These are phyloP conservation scores for Catenaria anguillulae DNA, from an alignment of 371 early-diverging fungal genomes.

Conservation along the genomic window DNA sequence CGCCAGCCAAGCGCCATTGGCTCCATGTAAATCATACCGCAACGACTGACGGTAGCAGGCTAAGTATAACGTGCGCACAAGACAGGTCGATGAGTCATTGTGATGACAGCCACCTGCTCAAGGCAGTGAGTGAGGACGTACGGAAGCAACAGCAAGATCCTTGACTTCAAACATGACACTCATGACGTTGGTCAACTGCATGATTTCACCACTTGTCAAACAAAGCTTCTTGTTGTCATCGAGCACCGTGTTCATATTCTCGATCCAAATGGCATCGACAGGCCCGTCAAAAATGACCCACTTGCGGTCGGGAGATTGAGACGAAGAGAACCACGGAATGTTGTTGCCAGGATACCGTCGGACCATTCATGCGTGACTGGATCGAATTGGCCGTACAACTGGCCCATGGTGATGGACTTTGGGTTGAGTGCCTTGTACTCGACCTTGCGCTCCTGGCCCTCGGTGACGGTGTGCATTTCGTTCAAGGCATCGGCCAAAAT, in stretches of 20 bases:
- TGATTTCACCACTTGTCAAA: constrained; percentile 43
- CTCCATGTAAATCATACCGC: constrained; percentile 49
- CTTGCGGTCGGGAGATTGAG: constrained; percentile 29
- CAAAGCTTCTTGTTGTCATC: constrained; percentile 52
- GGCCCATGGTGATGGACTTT: constrained; percentile 45
- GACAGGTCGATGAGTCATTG: too few relatives aligned
- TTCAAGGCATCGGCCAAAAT: constrained; percentile 20
- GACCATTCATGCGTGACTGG: constrained; percentile 44
- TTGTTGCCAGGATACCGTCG: constrained; percentile 35
- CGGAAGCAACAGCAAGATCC: constrained; percentile 38
- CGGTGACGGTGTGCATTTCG: constrained; percentile 10
- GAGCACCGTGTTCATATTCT: constrained; percentile 46
- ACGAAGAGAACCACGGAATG: constrained; percentile 33
- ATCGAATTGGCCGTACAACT: constrained; percentile 45
- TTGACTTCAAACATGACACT: constrained; percentile 43
- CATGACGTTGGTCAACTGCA: constrained; percentile 35
- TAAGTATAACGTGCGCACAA: too few relatives aligned
- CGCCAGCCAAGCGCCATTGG: constrained; percentile 33
- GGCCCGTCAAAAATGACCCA: constrained; percentile 55
- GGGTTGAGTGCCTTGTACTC: constrained; percentile 32
- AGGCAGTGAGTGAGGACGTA: not conserved
- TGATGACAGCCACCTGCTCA: too few relatives aligned
- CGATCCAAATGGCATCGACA: constrained; percentile 50
- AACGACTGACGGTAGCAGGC: constrained; percentile 42
- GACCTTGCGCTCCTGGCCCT: not conserved